Base-by-base conservation (phyloP, 2,329 filamentous ascomycete species). In the Paramyrothecium roridum region DNA sequence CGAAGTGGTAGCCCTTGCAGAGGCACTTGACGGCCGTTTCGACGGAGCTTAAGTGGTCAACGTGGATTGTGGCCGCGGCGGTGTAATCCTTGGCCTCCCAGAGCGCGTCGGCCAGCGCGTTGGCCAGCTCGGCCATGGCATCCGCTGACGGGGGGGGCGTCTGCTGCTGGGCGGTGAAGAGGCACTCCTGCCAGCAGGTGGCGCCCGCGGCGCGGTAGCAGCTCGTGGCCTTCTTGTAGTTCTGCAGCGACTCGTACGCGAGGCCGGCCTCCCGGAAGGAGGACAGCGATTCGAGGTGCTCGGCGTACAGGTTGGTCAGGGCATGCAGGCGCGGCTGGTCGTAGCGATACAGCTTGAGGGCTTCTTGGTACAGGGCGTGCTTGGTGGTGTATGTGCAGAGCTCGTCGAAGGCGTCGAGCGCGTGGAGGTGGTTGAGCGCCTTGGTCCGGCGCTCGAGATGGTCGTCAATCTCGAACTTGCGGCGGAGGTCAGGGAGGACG, bases 1-100 rank as follows among this genome's bases (percentile, higher is more conserved):
- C 84, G 70, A 97, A 99, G 64, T 86, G 84, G 65, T 91, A 92
- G 51, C 89, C 93, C 67, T 89, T 91, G 80, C 95, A 98, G 52
- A 96, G 84, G 34, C 88, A 85, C n/a, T 81, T 82, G 50, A 90
- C 83, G 16, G 92, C 90, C 3, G 77, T 78, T 47, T 87, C 80
- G 54, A 91, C 74, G 46, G 93, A 89, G 55, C 79, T 73, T 34
- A 97, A 85, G 70, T 98, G 90, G 54, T 97, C 91, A 7, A 88
- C 77, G 60, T 96, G 82, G 59, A 99, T 88, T 1, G 83, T 86
- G 1, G 92, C 90, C 0, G 93, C 93, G 2, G 89, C 80, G 46
- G 82, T 76, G 73, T 91, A 96, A 70, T 97, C 91, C 69, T 95
- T 96, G 23, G 85, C 84, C 70, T 98, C 95, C 62, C 83, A 82